Evolutionary conservation across 108 stramenopile genomes (phyloP), one percentile per base, ranked within the genome.

Genomic region (Nitzschia palea): DNA sequence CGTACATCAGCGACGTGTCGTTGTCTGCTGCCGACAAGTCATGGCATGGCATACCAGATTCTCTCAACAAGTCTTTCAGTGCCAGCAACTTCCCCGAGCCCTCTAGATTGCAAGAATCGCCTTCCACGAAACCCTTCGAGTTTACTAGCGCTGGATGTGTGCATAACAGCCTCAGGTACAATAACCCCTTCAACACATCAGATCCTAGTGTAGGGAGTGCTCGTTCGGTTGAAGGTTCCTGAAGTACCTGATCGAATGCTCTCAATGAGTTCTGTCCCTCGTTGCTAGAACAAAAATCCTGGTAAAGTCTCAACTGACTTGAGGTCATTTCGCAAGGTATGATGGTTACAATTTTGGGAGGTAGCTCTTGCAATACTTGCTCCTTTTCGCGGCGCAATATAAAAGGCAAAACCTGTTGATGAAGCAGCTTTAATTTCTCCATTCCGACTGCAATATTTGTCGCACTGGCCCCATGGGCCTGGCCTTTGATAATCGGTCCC

Each of bases 341-440:
- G 18, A 89, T 86, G 5, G 91, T 87, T 40, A 98, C 78, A 27
- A 80, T 86, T 77, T 99, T 99, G 25, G 97, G 95, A 3, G 99
- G 99, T 45, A 99, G 74, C 55, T 93, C 93, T 48, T 92, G 87
- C 60, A 97, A 83, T 5, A 99, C 99, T 66, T 96, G 91, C 12
- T 77, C 78, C 70, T 98, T 98, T 45, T 95, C 89, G 26, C 97
- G 77, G 6, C 97, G 79, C 20, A 98, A 68, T 44, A 98, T 86
- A 62, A 98, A 98, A 36, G 97, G 97, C 12, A 96, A 77, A 1
- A 96, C 90, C 59, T 96, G 87, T 55, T 96, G 92, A 67, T 98
- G 97, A 26, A 97, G 74, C 37, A 81, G 77, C 55, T 90, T 94
- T 66, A 98, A 67, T 68, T 90, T 90, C 15, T 89, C 80, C 72